A percentile compares a stretch with the other conserved stretches of the same genome.
These are phyloP conservation scores for Gryganskiella cystojenkinii DNA, from an alignment of 192 early-diverging fungal species.

Conservation along the genomic window DNA sequence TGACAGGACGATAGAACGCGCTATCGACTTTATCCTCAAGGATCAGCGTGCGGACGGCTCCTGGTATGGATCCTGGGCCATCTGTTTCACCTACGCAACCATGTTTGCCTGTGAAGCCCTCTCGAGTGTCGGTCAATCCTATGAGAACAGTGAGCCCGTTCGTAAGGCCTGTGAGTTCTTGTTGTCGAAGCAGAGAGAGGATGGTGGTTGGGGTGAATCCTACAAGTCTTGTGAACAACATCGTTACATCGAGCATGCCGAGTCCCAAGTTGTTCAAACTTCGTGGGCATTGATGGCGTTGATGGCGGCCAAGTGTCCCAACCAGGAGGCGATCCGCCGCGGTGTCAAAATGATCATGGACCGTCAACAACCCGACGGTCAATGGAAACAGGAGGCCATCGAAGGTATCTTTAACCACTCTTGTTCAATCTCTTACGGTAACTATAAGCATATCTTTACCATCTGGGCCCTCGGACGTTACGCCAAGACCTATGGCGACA, in stretches of 20 bases:
- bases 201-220: slow-evolving; percentile 98
- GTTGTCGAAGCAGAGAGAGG: slow-evolving; percentile 84
- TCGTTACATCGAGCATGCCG: slow-evolving; percentile 70
- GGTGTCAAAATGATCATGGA: slow-evolving; percentile 83
- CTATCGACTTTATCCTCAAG: slow-evolving; percentile 79
- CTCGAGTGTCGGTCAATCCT: slow-evolving; percentile 83
- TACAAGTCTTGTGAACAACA: slow-evolving; percentile 87
- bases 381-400: slow-evolving; percentile 97
- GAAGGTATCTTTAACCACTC: slow-evolving; percentile 99
- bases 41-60: slow-evolving; percentile 84
- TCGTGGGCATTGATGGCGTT: slow-evolving; percentile 89
- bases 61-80: slow-evolving; percentile 97
- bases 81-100: slow-evolving; percentile 97
- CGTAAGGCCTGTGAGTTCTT: slow-evolving; percentile 92
- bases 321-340: slow-evolving; percentile 70
- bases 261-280: slow-evolving; percentile 93
- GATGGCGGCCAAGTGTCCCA: slow-evolving; percentile 90
- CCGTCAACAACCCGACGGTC: slow-evolving; percentile 89
- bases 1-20: slow-evolving; percentile 62
- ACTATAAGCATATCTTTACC: slow-evolving; percentile 94
- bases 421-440: slow-evolving; percentile 88
- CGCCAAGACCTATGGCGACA: slow-evolving; percentile 74
- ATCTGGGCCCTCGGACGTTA: slow-evolving; percentile 93
- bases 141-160: slow-evolving; percentile 75
- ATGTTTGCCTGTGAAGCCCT: slow-evolving; percentile 93